phyloP scores from a whole-genome alignment of 1,139 yeast species.

The Hemisphaericaspora xylanilytica region DNA sequence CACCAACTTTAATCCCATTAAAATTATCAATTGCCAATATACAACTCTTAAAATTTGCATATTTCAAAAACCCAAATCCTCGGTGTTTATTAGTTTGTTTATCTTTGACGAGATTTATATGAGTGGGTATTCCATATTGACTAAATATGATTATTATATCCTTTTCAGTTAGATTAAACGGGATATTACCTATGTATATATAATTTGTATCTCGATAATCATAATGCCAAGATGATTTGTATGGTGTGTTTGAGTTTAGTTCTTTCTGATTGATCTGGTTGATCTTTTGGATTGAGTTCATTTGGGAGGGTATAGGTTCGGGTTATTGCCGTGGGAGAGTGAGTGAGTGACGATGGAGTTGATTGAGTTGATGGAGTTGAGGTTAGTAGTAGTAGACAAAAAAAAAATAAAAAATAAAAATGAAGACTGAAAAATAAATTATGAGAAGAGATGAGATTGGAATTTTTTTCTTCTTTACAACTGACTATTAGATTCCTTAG shows the following conservation, averaged over 20 bases:
- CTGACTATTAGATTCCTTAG: too few relatives aligned
- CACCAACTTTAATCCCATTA: constrained; percentile 66
- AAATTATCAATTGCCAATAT: constrained; percentile 86
- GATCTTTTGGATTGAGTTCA: constrained; percentile 50
- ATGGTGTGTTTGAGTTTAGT: constrained; percentile 55
- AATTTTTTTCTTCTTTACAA: constrained; percentile 4
- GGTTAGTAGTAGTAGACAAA: too few relatives aligned
- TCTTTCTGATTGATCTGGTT: constrained; percentile 67
- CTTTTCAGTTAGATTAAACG: constrained; percentile 61
- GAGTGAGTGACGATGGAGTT: too few relatives aligned
- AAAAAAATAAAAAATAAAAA: too few relatives aligned
- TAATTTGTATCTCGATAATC: constrained; percentile 71
- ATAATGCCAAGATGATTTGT: constrained; percentile 82
- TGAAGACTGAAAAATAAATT: too few relatives aligned
- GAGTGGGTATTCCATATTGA: constrained; percentile 87
- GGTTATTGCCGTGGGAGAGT: not conserved
- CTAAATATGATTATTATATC: constrained; percentile 80
- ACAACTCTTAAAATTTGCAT: constrained; percentile 78
- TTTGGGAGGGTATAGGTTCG: constrained; percentile 11
- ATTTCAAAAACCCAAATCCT: constrained; percentile 82
- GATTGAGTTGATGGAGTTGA: too few relatives aligned
- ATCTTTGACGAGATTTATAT: constrained; percentile 70
- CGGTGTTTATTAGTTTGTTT: constrained; percentile 63
- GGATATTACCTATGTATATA: constrained; percentile 67
- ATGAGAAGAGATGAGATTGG: constrained; percentile 5